A percentile compares a stretch with the other conserved stretches of the same genome.
phyloP scores from a whole-genome alignment of 2,329 filamentous ascomycete genomes.

The Arthrobotrys megalospora region DNA sequence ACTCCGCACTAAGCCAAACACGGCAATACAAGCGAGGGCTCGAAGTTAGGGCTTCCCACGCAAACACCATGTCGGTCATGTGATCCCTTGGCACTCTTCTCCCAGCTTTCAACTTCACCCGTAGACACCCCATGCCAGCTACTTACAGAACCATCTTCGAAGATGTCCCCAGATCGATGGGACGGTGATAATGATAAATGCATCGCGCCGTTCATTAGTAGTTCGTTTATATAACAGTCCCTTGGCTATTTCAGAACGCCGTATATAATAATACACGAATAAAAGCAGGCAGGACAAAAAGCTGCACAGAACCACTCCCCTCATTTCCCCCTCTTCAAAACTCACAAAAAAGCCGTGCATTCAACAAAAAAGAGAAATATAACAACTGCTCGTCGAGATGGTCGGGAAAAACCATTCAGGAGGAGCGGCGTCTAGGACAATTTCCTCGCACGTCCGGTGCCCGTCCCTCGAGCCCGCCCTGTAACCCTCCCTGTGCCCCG shows the following conservation, averaged over 20 bases:
- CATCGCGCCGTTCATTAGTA: conserved; percentile 19
- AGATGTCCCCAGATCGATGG: no score
- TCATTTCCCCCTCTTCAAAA: not conserved
- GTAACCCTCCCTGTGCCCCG: not conserved
- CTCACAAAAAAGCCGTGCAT: no score
- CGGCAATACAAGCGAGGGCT: conserved; percentile 52
- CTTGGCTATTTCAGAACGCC: conserved; percentile 40
- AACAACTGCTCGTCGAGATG: no score
- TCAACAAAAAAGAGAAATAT: no score
- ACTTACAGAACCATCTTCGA: no score
- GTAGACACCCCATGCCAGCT: no score
- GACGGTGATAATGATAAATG: not conserved
- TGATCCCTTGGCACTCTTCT: conserved; percentile 2
- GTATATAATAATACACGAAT: conserved; percentile 25
- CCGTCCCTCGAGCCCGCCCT: not conserved
- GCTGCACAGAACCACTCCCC: not conserved
- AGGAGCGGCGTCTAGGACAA: no score
- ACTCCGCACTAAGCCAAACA: not conserved
- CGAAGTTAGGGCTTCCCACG: conserved; percentile 47
- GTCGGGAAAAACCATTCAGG: no score
- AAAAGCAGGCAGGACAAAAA: not conserved
- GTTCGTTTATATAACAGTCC: conserved; percentile 10
- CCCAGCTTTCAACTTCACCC: no score
- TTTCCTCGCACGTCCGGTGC: no score
- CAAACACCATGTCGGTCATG: conserved; percentile 13